Base-by-base conservation (phyloP, 208 protist species). In the Leishmania tropica region DNA sequence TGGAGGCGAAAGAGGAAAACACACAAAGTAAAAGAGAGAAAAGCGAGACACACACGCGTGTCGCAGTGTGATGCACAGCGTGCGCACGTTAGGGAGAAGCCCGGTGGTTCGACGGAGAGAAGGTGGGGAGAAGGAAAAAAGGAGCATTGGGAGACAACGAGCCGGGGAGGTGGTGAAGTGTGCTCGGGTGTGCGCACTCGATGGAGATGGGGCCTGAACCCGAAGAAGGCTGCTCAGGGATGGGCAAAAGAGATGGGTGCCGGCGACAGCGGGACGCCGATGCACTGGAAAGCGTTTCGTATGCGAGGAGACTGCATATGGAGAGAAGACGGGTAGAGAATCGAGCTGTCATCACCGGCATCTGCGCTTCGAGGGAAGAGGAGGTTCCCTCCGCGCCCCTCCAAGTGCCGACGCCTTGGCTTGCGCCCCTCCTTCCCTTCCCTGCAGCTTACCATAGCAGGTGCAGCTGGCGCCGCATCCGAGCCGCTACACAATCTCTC, bases 401-500 rank as follows among this genome's bases (percentile, higher is more conserved):
- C 45, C 42, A 13, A 45, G 45, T 7, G 24, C 24, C 3, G 51
- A 19, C 8, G 13, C 21, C 21, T 53, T 53, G 45, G 6, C 45
- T 37, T 74, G 40, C 19, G 21, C 3, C 10, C 7, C 70, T 53
- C 24, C 51, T 76, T 58, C 19, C 47, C 28, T 62, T 40, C 51
- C 45, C 28, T 7, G 51, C 47, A 42, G 19, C 24, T 74, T 47
- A 78, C 75, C 31, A 78, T 21, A 31, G 40, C 56, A 78, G 11
- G 56, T 67, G 24, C 56, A 64, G 2, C 56, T 51, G 53, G 67
- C 75, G 75, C 75, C 75, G 75, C 75, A 15, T 17, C 47, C 40
- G 75, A 24, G 21, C 6, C 75, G 75, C 79, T 53, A 70, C 40
- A 54, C 35, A 62, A 3, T 58, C 31, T 48, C 76, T 77, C 83